Conservation (phyloP, 768 basidiomycete species). For the Kwoniella dendrophila region DNA sequence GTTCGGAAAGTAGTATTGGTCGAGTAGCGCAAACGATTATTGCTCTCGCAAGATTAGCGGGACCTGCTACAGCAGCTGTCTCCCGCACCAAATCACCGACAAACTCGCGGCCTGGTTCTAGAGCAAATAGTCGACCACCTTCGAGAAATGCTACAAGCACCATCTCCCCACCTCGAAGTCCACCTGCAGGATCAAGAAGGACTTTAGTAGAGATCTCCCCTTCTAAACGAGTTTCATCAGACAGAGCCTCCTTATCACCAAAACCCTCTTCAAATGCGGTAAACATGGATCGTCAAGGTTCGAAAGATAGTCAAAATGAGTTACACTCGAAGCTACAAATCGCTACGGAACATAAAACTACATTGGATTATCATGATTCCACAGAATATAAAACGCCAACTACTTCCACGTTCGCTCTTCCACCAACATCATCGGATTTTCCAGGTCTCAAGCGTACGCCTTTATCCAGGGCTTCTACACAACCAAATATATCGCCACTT, state of each 20-base stretch:
- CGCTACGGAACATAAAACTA: neutral
- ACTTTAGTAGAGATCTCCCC: neutral
- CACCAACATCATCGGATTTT: slow-evolving; percentile 6
- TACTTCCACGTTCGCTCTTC: slow-evolving; percentile 21
- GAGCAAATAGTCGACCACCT: slow-evolving; percentile 20
- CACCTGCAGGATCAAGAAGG: slow-evolving; percentile 8
- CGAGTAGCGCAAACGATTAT: slow-evolving; percentile 76
- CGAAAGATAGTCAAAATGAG: slow-evolving; percentile 20
- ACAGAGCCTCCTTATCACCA: neutral
- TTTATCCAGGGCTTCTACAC: slow-evolving; percentile 21
- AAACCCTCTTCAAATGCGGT: neutral
- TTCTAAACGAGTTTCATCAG: neutral
- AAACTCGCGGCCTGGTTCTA: slow-evolving; percentile 7
- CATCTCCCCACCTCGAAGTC: slow-evolving; percentile 7
- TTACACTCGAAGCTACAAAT: slow-evolving; percentile 24
- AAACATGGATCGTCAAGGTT: slow-evolving; percentile 17
- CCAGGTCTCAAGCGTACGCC: slow-evolving; percentile 11
- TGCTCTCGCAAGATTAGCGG: slow-evolving; percentile 67
- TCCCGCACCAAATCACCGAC: slow-evolving; percentile 2
- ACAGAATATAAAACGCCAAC: slow-evolving; percentile 25
- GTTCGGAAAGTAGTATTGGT: slow-evolving; percentile 65
- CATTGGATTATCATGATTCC: slow-evolving; percentile 5
- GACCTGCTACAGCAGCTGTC: slow-evolving; percentile 41
- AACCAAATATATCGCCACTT: slow-evolving; percentile 28
- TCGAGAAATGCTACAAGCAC: slow-evolving; percentile 7